phyloP scores from a whole-genome alignment of 192 early-diverging fungal genomes.

The Coemansia sp. region DNA sequence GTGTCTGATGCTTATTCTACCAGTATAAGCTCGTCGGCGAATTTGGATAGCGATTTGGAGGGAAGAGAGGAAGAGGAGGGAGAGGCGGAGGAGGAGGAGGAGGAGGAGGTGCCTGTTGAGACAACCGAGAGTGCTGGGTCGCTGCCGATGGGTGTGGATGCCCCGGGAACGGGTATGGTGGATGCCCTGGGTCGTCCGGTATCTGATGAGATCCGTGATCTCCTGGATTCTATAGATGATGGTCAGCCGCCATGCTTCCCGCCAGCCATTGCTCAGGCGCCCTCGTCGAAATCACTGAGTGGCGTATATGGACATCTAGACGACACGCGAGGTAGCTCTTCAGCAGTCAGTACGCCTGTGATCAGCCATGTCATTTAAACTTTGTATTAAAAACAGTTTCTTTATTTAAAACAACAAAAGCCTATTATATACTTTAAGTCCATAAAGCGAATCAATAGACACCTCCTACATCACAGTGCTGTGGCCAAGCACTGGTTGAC shows the following conservation, averaged over 20 bases:
- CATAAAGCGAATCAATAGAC: too few species aligned
- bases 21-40: slow-evolving; percentile 1
- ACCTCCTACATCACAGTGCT: slow-evolving; percentile 10
- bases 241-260: neutral
- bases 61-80: neutral
- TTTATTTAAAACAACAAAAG: neutral
- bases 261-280: neutral
- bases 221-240: slow-evolving; percentile 39
- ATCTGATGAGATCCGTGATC: slow-evolving; percentile 35
- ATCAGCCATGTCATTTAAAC: slow-evolving; percentile 25
- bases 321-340: slow-evolving; percentile 13
- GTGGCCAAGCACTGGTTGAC: slow-evolving; percentile 87
- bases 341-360: slow-evolving; percentile 35
- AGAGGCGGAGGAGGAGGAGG: neutral
- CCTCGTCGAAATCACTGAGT: neutral
- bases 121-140: neutral
- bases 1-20: neutral
- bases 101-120: neutral
- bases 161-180: neutral
- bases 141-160: neutral
- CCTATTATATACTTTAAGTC: too few species aligned
- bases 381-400: neutral
- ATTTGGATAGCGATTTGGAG: neutral
- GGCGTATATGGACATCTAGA: neutral
- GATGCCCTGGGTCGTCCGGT: slow-evolving; percentile 17